phyloP scores from a whole-genome alignment of 352 stramenopile species.

The Pythium apleroticum region DNA sequence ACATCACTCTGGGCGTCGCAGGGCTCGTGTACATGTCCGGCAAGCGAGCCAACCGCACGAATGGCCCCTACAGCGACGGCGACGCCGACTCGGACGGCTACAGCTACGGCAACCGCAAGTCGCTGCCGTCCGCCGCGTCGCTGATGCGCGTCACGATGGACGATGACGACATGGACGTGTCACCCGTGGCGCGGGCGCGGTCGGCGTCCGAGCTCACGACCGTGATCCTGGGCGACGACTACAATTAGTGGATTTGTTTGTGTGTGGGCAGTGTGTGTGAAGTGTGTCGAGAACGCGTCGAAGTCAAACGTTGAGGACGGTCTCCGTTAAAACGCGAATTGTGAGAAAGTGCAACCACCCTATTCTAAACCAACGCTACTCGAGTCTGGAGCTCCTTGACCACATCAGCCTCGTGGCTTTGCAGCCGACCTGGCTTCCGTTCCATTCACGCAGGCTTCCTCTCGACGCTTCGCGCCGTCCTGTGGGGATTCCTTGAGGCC shows the following conservation, averaged over 20 bases:
- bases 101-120: slow-evolving; percentile 11
- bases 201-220: slow-evolving; percentile 13
- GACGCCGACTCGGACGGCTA: slow-evolving; percentile 1
- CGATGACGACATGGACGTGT: slow-evolving; percentile 13
- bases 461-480: neutral
- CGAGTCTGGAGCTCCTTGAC: neutral
- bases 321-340: neutral
- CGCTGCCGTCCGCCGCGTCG: slow-evolving; percentile 18
- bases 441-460: neutral
- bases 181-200: neutral
- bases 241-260: neutral
- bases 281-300: neutral
- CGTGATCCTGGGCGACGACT: slow-evolving; percentile 16
- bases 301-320: neutral
- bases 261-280: no score
- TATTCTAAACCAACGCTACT: neutral
- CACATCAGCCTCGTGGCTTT: neutral
- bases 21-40: neutral
- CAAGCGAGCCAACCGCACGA: neutral
- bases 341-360: neutral
- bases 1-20: neutral
- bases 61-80: neutral
- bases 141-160: slow-evolving; percentile 10
- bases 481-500: neutral
- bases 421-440: neutral